Conservation (phyloP, 148 eudicot genomes). For the Cornus florida region DNA sequence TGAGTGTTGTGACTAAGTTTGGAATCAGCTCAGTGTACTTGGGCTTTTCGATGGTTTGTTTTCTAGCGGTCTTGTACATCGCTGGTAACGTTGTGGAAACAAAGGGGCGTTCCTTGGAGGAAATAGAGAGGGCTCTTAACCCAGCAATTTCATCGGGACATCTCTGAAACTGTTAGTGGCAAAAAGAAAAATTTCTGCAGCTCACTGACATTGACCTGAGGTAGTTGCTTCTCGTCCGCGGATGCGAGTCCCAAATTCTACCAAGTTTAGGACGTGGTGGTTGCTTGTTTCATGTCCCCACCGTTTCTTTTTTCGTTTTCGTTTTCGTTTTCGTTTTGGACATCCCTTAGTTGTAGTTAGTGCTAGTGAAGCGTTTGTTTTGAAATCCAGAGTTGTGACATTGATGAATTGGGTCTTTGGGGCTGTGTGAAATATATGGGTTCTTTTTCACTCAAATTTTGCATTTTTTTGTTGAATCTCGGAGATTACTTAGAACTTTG, state of each 20-base stretch:
- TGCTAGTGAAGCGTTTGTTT: background rate
- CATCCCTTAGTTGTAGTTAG: background rate
- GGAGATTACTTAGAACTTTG: too few species aligned
- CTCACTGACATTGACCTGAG: background rate
- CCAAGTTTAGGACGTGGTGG: background rate
- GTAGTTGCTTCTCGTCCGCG: background rate
- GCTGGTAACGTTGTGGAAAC: slow-evolving; percentile 91
- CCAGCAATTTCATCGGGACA: slow-evolving; percentile 40
- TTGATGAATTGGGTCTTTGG: background rate
- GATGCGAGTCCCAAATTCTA: background rate
- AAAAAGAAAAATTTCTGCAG: slow-evolving; percentile 15
- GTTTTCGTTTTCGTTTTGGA: background rate
- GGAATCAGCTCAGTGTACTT: slow-evolving; percentile 91
- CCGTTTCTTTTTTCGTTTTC: background rate
- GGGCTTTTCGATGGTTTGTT: slow-evolving; percentile 76
- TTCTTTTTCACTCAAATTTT: too few species aligned
- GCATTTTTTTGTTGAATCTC: too few species aligned
- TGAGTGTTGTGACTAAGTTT: slow-evolving; percentile 87
- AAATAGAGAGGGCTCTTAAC: slow-evolving; percentile 80
- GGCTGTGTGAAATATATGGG: background rate
- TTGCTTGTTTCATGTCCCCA: background rate
- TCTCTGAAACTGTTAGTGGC: slow-evolving; percentile 2
- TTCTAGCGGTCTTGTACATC: slow-evolving; percentile 74
- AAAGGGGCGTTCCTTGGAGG: slow-evolving; percentile 93
- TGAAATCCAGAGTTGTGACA: background rate